A percentile compares a stretch with the other conserved stretches of the same genome.
phyloP scores from a whole-genome alignment of 306 rosid species.

The Cucurbita ficifolia region DNA sequence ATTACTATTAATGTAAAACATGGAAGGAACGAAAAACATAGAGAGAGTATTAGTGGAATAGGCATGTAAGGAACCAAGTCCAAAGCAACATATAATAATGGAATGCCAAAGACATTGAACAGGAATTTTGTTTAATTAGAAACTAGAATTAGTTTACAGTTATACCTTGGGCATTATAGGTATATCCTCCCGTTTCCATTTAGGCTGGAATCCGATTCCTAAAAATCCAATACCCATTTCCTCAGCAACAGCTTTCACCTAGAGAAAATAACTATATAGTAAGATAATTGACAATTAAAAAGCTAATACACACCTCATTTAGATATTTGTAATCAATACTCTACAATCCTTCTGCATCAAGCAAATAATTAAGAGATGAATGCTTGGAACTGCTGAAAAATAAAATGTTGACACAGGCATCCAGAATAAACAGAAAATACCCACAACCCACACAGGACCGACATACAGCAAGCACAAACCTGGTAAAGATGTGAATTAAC shows the following conservation, averaged over 20 bases:
- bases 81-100: not conserved
- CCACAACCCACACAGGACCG: not conserved
- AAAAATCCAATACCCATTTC: constrained; percentile 98
- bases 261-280: not conserved
- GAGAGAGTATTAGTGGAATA: not conserved
- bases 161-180: constrained; percentile 95
- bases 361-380: not conserved
- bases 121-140: not conserved
- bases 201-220: constrained; percentile 99
- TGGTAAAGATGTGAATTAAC: constrained; percentile 93
- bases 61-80: not conserved
- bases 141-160: not conserved
- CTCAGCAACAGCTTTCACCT: constrained; percentile 97
- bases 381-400: not conserved
- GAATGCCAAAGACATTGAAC: not conserved
- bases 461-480: constrained; percentile 20
- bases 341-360: not conserved
- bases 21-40: not conserved
- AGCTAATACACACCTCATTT: not conserved
- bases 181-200: constrained; percentile 74
- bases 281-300: not conserved
- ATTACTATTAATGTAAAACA: constrained; percentile 1
- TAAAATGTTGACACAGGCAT: not conserved
- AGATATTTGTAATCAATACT: not conserved
- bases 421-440: not conserved